Evolutionary conservation across 768 basidiomycete genomes (phyloP), one percentile per base, ranked within the genome.

Genomic region (Imleria badia): DNA sequence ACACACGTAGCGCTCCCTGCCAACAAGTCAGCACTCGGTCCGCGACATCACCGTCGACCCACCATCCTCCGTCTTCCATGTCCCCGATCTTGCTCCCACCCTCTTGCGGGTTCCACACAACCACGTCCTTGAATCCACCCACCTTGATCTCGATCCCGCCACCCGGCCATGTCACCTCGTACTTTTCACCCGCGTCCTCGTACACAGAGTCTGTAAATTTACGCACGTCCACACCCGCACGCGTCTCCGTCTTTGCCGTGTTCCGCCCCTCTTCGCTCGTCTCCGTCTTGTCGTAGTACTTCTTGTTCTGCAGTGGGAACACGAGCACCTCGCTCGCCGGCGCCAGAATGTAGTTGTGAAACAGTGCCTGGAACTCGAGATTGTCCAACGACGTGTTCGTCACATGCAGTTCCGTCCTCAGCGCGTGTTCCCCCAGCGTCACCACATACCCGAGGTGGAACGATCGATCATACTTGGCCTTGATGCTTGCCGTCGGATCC

Each of bases 51-150:
- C 26, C 26, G 4, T 26, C 26, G 30, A 45, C 53, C 58, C 67
- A 94, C 91, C 91, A 95, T 68, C 95, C 96, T 0, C 81, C 80
- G 7, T 81, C 78, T 66, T 98, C 92, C 92, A 99, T 93, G 66
- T 99, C 96, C 13, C 71, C 83, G 10, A 98, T 88, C 63, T 82
- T 86, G 22, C 76, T 74, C 0, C 93, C 93, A 13, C 71, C 76
- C 55, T 79, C 82, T 31, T 84, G 84, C 8, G 97, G 96, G 74
- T 99, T 98, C 96, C 97, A 98, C 38, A 96, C 75, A n/a, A 94
- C 93, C 8, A 94, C 82, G 55, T 93, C 87, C 64, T 85, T 87
- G 58, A 91, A 73, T 40, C 81, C 78, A n/a, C 54, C 67, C 17
- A 79, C 76, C 54, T 68, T 76, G 42, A 92, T 73, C 40, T 75